phyloP scores from a whole-genome alignment of 441 rosid genomes.

The Brassica balearica region DNA sequence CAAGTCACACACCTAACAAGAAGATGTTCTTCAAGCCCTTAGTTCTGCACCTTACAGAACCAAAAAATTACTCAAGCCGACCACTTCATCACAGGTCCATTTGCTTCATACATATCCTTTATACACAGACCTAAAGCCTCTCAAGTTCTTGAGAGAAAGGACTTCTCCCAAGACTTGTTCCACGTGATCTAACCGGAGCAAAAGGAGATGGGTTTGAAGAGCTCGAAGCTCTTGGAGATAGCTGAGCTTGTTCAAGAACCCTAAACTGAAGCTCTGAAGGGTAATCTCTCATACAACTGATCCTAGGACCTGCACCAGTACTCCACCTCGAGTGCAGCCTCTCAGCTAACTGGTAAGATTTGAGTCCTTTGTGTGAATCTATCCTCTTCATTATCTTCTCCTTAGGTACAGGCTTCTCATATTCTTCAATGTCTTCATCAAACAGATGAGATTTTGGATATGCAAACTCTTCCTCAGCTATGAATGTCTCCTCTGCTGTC shows the following conservation, averaged over 20 bases:
- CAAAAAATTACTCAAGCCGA: conserved; percentile 15
- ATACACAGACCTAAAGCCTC: conserved; percentile 25
- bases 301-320: conserved; percentile 78
- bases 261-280: conserved; percentile 65
- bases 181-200: conserved; percentile 39
- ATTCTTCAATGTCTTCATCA: conserved; percentile 58
- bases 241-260: conserved; percentile 60
- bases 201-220: conserved; percentile 38
- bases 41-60: conserved; percentile 14
- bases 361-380: conserved; percentile 63
- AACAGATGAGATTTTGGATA: conserved; percentile 57
- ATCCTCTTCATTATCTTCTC: conserved; percentile 68
- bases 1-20: conserved; percentile 5
- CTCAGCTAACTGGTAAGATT: conserved; percentile 67
- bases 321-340: conserved; percentile 66
- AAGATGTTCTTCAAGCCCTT: conserved; percentile 20
- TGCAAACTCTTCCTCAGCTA: conserved; percentile 78
- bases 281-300: conserved; percentile 81
- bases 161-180: conserved; percentile 46
- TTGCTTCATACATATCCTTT: conserved; percentile 10
- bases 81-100: conserved; percentile 23
- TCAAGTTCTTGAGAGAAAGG: conserved; percentile 45
- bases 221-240: conserved; percentile 61
- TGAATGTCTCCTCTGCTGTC: conserved; percentile 72
- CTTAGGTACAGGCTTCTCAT: conserved; percentile 52